These are phyloP conservation scores for Blastobotrys malaysiensis DNA, from an alignment of 1,139 yeast genomes.

Conservation along the genomic window DNA sequence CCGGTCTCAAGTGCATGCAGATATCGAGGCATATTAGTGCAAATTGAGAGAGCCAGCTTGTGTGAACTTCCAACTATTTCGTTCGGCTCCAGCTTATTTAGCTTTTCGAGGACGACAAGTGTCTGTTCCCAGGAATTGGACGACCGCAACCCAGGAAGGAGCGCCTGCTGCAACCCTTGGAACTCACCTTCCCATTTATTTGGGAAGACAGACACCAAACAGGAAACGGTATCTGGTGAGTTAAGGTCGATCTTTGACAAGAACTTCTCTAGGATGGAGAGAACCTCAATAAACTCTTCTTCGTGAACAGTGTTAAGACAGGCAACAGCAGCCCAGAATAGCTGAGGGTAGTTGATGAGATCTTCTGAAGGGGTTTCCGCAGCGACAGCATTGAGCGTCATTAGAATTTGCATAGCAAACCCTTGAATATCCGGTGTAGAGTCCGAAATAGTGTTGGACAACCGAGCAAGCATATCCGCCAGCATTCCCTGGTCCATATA, in stretches of 20 bases:
- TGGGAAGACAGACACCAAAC: slow-evolving; percentile 82
- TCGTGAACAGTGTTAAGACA: slow-evolving; percentile 87
- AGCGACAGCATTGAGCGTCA: slow-evolving; percentile 89
- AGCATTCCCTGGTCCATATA: slow-evolving; percentile 84
- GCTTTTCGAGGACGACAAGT: slow-evolving; percentile 63
- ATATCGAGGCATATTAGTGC: slow-evolving; percentile 79
- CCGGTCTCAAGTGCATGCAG: slow-evolving; percentile 68
- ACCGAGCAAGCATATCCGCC: slow-evolving; percentile 86
- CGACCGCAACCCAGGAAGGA: slow-evolving; percentile 78
- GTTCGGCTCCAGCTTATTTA: slow-evolving; percentile 64
- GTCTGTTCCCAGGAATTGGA: slow-evolving; percentile 76
- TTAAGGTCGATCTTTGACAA: slow-evolving; percentile 82
- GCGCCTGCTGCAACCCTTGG: slow-evolving; percentile 77
- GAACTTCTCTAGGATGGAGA: slow-evolving; percentile 75
- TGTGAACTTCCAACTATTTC: slow-evolving; percentile 54
- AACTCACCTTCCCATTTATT: slow-evolving; percentile 94
- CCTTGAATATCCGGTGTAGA: slow-evolving; percentile 88
- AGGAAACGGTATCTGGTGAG: slow-evolving; percentile 77
- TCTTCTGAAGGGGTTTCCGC: slow-evolving; percentile 77
- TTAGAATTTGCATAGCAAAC: slow-evolving; percentile 92
- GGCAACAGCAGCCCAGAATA: slow-evolving; percentile 95
- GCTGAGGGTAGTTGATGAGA: slow-evolving; percentile 80
- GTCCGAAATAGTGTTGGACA: slow-evolving; percentile 90
- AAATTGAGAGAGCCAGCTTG: slow-evolving; percentile 62
- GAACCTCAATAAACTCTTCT: slow-evolving; percentile 83